These are phyloP conservation scores for Papiliotrema laurentii DNA, from an alignment of 1,284 basidiomycete genomes.

Conservation along the genomic window DNA sequence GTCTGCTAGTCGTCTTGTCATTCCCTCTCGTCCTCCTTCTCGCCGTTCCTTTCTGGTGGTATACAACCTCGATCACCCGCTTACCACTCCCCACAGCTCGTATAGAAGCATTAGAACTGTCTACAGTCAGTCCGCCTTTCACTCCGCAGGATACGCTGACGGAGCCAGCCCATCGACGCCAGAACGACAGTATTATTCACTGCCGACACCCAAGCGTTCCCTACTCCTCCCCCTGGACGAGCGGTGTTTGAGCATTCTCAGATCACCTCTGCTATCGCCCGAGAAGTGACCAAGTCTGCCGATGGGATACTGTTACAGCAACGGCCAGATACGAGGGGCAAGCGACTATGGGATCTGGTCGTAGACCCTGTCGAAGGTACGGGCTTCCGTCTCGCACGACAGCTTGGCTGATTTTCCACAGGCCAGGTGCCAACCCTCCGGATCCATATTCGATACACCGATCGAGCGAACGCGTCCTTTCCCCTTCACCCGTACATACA, in stretches of 20 bases:
- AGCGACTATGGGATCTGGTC: conserved; percentile 25
- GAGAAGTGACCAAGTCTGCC: conserved; percentile 26
- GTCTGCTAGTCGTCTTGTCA: conserved; percentile 51
- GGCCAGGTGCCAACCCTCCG: conserved; percentile 15
- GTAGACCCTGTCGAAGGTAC: conserved; percentile 5
- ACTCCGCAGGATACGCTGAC: background rate
- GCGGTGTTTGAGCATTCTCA: conserved; percentile 14
- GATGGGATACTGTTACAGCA: conserved; percentile 28
- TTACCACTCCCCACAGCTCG: conserved; percentile 64
- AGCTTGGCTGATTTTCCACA: background rate
- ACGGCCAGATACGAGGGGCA: conserved; percentile 11
- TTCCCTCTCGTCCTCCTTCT: conserved; percentile 72
- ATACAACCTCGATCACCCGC: conserved; percentile 76
- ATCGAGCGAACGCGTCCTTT: conserved; percentile 24
- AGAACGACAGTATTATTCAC: conserved; percentile 33
- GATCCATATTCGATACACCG: conserved; percentile 24
- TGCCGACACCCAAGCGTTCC: conserved; percentile 28
- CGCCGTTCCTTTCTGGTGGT: conserved; percentile 82
- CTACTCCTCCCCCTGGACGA: conserved; percentile 21
- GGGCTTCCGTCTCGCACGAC: background rate
- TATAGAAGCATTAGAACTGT: conserved; percentile 50
- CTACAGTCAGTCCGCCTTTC: conserved; percentile 15
- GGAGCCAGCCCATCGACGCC: conserved; percentile 14
- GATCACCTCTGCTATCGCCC: conserved; percentile 19
- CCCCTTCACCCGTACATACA: conserved; percentile 42